Conservation (phyloP, 495 filamentous ascomycete genomes). For the Parathielavia hyrcaniae region DNA sequence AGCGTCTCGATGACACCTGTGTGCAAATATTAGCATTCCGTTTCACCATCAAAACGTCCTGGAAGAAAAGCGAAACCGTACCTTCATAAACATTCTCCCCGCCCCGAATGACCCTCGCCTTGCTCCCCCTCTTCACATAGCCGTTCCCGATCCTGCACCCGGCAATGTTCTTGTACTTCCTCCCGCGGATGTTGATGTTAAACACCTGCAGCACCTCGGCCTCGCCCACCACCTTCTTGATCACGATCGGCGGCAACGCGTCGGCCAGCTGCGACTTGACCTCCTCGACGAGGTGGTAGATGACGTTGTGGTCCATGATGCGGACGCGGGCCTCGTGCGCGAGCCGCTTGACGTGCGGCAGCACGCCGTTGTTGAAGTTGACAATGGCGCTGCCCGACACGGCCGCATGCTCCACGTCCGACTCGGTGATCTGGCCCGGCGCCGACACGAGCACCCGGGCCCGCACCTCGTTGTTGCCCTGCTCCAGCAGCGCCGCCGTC, state of each 20-base stretch:
- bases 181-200: conserved; percentile 69
- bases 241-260: conserved; percentile 58
- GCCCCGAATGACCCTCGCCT: conserved; percentile 64
- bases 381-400: conserved; percentile 65
- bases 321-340: conserved; percentile 64
- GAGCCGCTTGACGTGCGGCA: conserved; percentile 59
- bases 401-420: conserved; percentile 81
- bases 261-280: conserved; percentile 63
- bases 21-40: conserved; percentile 11
- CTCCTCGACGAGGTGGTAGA: conserved; percentile 84
- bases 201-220: conserved; percentile 81
- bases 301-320: conserved; percentile 83
- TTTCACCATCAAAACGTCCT: no score
- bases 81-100: conserved; percentile 71
- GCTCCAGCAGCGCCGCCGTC: conserved; percentile 58
- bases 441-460: conserved; percentile 68
- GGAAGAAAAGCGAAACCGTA: conserved; percentile 40
- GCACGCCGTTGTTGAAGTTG: conserved; percentile 75
- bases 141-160: conserved; percentile 88
- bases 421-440: conserved; percentile 75
- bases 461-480: conserved; percentile 78
- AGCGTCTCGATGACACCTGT: conserved; percentile 70
- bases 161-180: conserved; percentile 64
- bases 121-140: conserved; percentile 50
- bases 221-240: conserved; percentile 69